Evolutionary conservation across 192 early-diverging fungal species (phyloP).

Genomic region (Tieghemiomyces parasiticus): DNA sequence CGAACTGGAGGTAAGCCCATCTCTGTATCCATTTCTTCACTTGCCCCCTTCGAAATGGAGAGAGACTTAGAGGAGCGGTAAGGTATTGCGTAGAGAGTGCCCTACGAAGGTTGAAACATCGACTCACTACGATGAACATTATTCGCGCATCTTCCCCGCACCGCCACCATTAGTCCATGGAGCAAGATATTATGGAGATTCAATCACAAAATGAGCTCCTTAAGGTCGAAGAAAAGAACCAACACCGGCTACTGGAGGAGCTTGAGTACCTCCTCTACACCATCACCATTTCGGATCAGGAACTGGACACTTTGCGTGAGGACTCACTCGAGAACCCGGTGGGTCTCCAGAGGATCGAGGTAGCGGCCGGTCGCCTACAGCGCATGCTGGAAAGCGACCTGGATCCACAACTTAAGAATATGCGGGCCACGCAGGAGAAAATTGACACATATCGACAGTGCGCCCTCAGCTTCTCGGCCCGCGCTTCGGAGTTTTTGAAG

Average conservation of each 20-base stretch:
- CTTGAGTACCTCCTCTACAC: constrained; percentile 60
- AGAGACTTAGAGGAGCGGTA: too few species aligned
- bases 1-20: constrained; percentile 68
- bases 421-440: constrained; percentile 42
- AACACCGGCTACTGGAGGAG: constrained; percentile 70
- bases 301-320: constrained; percentile 42
- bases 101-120: too few species aligned
- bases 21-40: constrained; percentile 9
- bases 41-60: background rate
- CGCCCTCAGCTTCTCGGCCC: constrained; percentile 43
- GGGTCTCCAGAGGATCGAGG: constrained; percentile 41
- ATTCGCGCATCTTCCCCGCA: too few species aligned
- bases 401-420: constrained; percentile 33
- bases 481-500: constrained; percentile 47
- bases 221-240: constrained; percentile 79
- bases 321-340: constrained; percentile 44
- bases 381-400: constrained; percentile 43
- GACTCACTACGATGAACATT: too few species aligned
- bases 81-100: too few species aligned
- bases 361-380: constrained; percentile 48
- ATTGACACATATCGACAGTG: constrained; percentile 49
- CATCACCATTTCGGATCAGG: constrained; percentile 44
- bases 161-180: constrained; percentile 62
- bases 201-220: constrained; percentile 83
- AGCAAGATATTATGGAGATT: constrained; percentile 88